phyloP scores from a whole-genome alignment of 2,329 filamentous ascomycete genomes.

The Penicillium olsonii region DNA sequence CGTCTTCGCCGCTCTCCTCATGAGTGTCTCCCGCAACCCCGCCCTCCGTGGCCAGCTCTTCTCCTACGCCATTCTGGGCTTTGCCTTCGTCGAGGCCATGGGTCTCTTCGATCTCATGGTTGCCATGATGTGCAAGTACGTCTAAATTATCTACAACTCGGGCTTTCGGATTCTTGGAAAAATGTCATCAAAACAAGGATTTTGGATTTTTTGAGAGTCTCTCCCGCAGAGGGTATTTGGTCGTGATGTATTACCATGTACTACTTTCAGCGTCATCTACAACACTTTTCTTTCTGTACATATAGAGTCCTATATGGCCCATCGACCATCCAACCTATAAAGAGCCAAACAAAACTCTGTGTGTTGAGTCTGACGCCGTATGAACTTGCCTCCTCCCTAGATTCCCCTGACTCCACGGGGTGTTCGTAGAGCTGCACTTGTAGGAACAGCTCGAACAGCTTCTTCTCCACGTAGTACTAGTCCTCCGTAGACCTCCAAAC shows the following conservation, averaged over 20 bases:
- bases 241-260: conserved; percentile 35
- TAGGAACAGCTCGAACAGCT: conserved; percentile 1
- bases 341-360: conserved; percentile 34
- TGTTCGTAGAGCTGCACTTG: background rate
- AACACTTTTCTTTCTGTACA: conserved; percentile 33
- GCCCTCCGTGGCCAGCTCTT: conserved; percentile 93
- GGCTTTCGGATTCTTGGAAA: conserved; percentile 13
- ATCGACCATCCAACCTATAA: conserved; percentile 29
- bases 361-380: conserved; percentile 29
- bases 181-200: conserved; percentile 12
- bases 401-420: background rate
- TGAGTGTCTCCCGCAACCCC: conserved; percentile 90
- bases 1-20: conserved; percentile 87
- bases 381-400: conserved; percentile 9
- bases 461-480: conserved; percentile 8
- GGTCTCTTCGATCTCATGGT: conserved; percentile 84
- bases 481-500: background rate
- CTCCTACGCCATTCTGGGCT: conserved; percentile 93
- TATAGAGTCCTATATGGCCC: conserved; percentile 33
- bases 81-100: conserved; percentile 86
- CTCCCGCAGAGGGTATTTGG: conserved; percentile 30
- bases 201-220: conserved; percentile 11
- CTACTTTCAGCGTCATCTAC: conserved; percentile 34
- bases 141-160: conserved; percentile 41
- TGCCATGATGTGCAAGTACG: conserved; percentile 92